Base-by-base conservation (phyloP, 192 early-diverging fungal genomes). In the Phlyctochytrium bullatum region DNA sequence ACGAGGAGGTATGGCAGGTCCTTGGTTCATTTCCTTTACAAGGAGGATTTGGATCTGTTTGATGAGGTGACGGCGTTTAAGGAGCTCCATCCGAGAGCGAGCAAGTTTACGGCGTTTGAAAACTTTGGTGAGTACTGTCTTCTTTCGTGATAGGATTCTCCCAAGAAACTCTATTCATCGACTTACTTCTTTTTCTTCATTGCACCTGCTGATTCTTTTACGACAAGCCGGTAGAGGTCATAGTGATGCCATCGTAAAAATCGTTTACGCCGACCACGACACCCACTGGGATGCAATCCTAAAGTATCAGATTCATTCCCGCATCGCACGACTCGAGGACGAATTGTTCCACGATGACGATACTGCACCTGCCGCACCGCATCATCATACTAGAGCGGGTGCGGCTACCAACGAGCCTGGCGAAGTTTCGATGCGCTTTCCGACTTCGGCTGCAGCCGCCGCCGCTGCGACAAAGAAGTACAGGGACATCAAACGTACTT, bases 271-370 rank as follows among this genome's bases (percentile, higher is more conserved):
- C n/a, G 61, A 68, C 40, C 28, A 50, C 16, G 36, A 60, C 14
- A 75, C 75, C 10, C 68, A 74, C 34, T 75, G 68, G 62, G 80
- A 81, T 62, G 72, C 76, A 34, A 54, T 74, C 30, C 34, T 77
- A 4, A 59, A 78, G 30, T 76, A 67, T 33, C 28, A 47, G 4
- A 47, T 47, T 47, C 10, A 47, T 14, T 14, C 10, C 40, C 10
- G 20, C 10, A 47, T 47, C 20, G 40, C 40, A 14, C n/a, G n/a
- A n/a, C n/a, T n/a, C n/a, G n/a, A n/a, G n/a, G n/a, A n/a, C n/a
- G n/a, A n/a, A n/a, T n/a, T n/a, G n/a, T n/a, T n/a, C n/a, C n/a
- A n/a, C n/a, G 40, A 20, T 6, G 40, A 47, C 6, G 40, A 47
- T 20, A 47, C 40, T 47, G n/a, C n/a, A n/a, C n/a, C n/a, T n/a